Conservation (phyloP, 1,139 yeast genomes). For the Geotrichum citri-aurantii region DNA sequence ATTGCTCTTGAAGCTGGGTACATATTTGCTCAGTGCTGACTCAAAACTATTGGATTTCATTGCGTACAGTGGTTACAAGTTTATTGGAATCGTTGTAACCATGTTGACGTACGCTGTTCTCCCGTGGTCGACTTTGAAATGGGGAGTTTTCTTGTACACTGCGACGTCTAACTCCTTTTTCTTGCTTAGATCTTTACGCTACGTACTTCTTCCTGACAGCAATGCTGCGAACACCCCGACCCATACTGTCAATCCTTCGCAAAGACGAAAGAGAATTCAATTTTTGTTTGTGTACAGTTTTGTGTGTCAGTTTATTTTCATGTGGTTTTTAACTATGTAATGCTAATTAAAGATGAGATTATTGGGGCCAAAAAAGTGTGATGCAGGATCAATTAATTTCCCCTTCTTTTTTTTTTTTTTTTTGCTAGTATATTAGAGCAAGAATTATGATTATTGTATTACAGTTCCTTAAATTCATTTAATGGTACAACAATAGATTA, state of each 20-base stretch:
- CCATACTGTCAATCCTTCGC: slow-evolving; percentile 44
- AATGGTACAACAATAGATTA: neutral
- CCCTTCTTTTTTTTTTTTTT: neutral
- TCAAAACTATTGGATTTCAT: slow-evolving; percentile 72
- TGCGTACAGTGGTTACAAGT: slow-evolving; percentile 92
- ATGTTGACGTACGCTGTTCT: slow-evolving; percentile 36
- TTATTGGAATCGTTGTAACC: slow-evolving; percentile 51
- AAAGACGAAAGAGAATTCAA: slow-evolving; percentile 77
- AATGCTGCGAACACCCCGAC: slow-evolving; percentile 21
- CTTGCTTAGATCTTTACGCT: slow-evolving; percentile 75
- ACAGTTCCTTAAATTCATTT: neutral
- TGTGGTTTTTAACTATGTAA: slow-evolving; percentile 44
- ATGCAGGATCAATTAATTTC: neutral
- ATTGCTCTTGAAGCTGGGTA: slow-evolving; percentile 52
- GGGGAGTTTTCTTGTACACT: slow-evolving; percentile 38
- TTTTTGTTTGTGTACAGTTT: slow-evolving; percentile 83
- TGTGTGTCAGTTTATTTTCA: slow-evolving; percentile 60
- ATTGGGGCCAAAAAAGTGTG: neutral
- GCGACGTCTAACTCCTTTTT: slow-evolving; percentile 41
- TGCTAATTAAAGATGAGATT: neutral
- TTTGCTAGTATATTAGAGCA: neutral
- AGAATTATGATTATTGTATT: neutral
- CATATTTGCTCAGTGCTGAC: slow-evolving; percentile 54
- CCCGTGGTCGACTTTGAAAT: slow-evolving; percentile 45
- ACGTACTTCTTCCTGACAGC: slow-evolving; percentile 55